Percentiles rank a stretch among this genome's conserved stretches.
Conservation (phyloP, 2,329 filamentous ascomycete genomes). For the Exophiala viscosa region DNA sequence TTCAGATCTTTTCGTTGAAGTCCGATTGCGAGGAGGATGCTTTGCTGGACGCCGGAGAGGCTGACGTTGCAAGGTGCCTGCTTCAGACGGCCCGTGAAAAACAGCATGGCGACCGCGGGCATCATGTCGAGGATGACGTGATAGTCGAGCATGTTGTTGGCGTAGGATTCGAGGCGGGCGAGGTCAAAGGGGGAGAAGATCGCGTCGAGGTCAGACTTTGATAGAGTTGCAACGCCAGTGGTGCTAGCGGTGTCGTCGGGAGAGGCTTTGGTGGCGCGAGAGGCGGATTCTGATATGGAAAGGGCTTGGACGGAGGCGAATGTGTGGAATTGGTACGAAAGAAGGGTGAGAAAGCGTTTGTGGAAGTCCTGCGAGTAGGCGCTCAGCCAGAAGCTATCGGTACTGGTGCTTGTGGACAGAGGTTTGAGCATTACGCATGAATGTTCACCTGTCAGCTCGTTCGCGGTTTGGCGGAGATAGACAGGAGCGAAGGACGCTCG, state of each 20-base stretch:
- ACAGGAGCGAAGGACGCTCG: constrained; percentile 79
- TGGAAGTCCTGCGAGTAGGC: constrained; percentile 93
- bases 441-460: constrained; percentile 94
- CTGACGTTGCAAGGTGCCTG: constrained; percentile 51
- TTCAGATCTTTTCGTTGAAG: constrained; percentile 87
- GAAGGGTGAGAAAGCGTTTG: constrained; percentile 79
- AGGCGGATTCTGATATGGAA: constrained; percentile 83
- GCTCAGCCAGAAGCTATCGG: constrained; percentile 78
- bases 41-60: constrained; percentile 77
- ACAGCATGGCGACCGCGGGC: constrained; percentile 74
- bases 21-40: constrained; percentile 84
- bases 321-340: constrained; percentile 86
- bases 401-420: constrained; percentile 52
- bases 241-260: constrained; percentile 65
- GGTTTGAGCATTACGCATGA: constrained; percentile 95
- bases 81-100: constrained; percentile 75
- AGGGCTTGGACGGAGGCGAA: constrained; percentile 77
- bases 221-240: constrained; percentile 53
- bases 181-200: constrained; percentile 86
- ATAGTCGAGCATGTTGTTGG: constrained; percentile 96
- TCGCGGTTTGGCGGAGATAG: constrained; percentile 90
- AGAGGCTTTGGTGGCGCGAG: constrained; percentile 35
- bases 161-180: constrained; percentile 90
- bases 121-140: constrained; percentile 94
- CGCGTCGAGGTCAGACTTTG: constrained; percentile 71